Evolutionary conservation across 83 land plant species (phyloP).

Genomic region (Larix sibirica): DNA sequence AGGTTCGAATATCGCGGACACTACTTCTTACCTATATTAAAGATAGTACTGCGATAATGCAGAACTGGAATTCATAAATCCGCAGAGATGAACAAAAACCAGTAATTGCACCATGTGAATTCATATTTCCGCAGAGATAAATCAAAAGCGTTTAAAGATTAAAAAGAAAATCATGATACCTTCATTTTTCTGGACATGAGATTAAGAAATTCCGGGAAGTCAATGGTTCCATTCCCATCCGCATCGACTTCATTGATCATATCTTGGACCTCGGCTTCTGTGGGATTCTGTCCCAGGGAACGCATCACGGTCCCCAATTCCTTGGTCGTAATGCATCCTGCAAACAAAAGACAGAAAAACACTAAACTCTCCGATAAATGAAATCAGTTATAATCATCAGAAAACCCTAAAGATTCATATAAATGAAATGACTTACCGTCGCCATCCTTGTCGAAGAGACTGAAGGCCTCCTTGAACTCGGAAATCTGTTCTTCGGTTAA

Average conservation of each 20-base stretch:
- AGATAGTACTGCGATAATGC: no score
- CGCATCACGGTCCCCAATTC: conserved; percentile 38
- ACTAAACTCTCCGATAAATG: no score
- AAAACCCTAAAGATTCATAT: no score
- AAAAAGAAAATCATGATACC: background rate
- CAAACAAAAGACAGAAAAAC: background rate
- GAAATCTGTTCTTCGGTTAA: conserved; percentile 35
- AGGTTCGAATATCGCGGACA: no score
- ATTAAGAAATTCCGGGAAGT: conserved; percentile 34
- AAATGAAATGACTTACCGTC: conserved; percentile 21
- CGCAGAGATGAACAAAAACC: no score
- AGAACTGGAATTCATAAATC: no score
- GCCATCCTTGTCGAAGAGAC: conserved; percentile 48
- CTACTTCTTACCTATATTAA: no score
- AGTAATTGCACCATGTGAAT: no score
- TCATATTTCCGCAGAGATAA: no score
- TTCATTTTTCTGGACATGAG: conserved; percentile 39
- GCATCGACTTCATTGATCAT: conserved; percentile 39
- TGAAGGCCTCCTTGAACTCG: conserved; percentile 39
- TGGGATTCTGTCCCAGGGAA: conserved; percentile 33
- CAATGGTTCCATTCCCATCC: conserved; percentile 36
- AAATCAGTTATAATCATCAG: no score
- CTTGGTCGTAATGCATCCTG: conserved; percentile 35
- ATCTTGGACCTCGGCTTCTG: conserved; percentile 30
- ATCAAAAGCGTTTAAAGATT: no score